phyloP scores from a whole-genome alignment of 2,329 filamentous ascomycete species.

The Trichoderma aggressivum region DNA sequence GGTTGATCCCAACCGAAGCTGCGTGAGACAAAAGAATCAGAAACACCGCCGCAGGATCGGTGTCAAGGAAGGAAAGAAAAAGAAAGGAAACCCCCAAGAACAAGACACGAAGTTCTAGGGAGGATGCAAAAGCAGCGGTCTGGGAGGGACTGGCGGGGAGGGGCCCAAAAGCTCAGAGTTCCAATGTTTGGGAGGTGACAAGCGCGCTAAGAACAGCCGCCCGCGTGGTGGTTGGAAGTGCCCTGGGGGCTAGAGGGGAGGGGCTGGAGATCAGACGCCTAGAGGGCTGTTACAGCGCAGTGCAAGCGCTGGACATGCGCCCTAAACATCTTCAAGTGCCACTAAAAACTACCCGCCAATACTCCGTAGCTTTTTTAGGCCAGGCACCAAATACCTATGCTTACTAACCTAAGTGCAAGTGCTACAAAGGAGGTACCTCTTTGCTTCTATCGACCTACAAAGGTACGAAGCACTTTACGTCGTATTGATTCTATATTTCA shows the following conservation, averaged over 20 bases:
- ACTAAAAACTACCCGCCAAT: not conserved
- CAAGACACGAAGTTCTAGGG: constrained; percentile 7
- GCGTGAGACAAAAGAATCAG: not conserved
- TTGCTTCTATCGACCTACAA: not conserved
- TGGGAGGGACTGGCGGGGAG: constrained; percentile 15
- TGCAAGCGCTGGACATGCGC: not conserved
- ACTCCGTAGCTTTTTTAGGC: not conserved
- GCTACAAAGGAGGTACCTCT: not conserved
- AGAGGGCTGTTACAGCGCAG: not conserved
- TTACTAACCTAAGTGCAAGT: not conserved
- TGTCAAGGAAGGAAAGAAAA: not conserved
- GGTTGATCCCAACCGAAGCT: not conserved
- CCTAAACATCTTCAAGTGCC: not conserved
- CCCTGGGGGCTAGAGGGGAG: not conserved
- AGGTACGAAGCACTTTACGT: not conserved
- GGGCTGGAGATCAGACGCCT: not conserved
- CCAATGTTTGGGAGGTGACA: constrained; percentile 13
- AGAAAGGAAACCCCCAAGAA: not conserved
- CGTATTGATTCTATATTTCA: not conserved
- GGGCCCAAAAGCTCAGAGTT: constrained; percentile 4
- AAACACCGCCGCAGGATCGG: not conserved
- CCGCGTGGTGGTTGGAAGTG: constrained; percentile 16
- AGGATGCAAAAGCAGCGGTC: constrained; percentile 18
- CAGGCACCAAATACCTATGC: not conserved
- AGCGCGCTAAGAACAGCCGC: constrained; percentile 17